A percentile compares a stretch with the other conserved stretches of the same genome.
Evolutionary conservation across 208 protist genomes (phyloP).

Genomic region (Crithidia sp.): DNA sequence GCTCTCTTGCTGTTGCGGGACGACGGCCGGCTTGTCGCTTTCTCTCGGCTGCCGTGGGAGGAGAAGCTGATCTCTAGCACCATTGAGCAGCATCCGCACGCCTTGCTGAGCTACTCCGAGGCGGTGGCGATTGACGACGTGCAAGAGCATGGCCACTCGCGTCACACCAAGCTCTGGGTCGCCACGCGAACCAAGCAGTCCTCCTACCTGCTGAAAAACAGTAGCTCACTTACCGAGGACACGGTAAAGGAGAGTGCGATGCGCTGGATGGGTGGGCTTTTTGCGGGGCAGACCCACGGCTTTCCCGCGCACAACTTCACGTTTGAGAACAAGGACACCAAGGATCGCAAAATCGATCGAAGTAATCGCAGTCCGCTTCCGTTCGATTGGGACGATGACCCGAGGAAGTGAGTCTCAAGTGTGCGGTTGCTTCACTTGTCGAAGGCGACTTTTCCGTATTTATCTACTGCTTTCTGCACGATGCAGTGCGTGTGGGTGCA

Average conservation of each 20-base stretch:
- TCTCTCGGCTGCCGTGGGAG: constrained; percentile 80
- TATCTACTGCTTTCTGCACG: no score
- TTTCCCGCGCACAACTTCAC: constrained; percentile 91
- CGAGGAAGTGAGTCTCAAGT: not conserved
- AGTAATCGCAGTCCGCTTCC: constrained; percentile 58
- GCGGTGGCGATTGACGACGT: constrained; percentile 65
- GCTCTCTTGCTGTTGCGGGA: constrained; percentile 73
- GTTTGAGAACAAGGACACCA: constrained; percentile 64
- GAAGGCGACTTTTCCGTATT: no score
- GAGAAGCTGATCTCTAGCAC: constrained; percentile 67
- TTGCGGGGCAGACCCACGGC: constrained; percentile 80
- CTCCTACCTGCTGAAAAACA: constrained; percentile 79
- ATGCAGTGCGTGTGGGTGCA: no score
- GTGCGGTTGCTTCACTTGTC: no score
- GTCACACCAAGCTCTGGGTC: constrained; percentile 90
- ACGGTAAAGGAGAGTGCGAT: constrained; percentile 70
- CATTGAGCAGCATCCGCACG: constrained; percentile 77
- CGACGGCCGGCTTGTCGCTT: constrained; percentile 77
- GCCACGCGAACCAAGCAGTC: constrained; percentile 56
- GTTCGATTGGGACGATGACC: constrained; percentile 69
- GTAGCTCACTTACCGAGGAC: constrained; percentile 58
- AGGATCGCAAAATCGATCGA: constrained; percentile 47
- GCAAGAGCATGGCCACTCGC: constrained; percentile 63
- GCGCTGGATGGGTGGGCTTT: constrained; percentile 81
- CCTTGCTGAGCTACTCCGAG: constrained; percentile 78